Conservation (phyloP, 176 grass and related monocot genomes). For the Musa troglodytarum region DNA sequence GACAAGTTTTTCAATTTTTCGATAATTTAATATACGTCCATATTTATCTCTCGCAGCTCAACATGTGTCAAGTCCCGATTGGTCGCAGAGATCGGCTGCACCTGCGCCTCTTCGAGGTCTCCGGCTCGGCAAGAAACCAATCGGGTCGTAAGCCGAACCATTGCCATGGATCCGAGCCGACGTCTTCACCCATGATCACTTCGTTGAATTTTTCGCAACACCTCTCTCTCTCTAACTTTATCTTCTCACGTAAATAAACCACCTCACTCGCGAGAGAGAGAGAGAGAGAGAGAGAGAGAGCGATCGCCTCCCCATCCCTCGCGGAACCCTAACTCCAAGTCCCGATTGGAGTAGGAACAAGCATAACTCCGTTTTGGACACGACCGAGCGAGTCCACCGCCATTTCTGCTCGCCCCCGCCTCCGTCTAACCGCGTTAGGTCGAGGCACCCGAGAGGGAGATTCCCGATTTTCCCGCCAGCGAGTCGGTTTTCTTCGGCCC, state of each 20-base stretch:
- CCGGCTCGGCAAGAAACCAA: neutral
- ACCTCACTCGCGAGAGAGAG: neutral
- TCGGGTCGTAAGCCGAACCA: neutral
- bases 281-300: neutral
- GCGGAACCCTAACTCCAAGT: neutral
- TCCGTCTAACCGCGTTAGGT: neutral
- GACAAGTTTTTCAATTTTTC: too few species aligned
- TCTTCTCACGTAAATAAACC: neutral
- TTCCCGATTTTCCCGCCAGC: neutral
- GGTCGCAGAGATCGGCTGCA: neutral
- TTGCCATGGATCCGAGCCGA: neutral
- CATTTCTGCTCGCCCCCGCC: constrained; percentile 1
- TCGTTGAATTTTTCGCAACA: constrained; percentile 3
- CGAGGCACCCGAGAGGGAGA: neutral
- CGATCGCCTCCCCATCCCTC: neutral
- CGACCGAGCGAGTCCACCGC: neutral
- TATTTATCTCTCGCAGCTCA: too few species aligned
- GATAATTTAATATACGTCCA: too few species aligned
- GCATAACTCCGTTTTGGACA: neutral
- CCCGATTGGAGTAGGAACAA: neutral
- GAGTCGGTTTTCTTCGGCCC: too few species aligned
- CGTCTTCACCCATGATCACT: neutral
- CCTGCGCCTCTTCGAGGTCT: neutral
- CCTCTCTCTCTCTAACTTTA: neutral
- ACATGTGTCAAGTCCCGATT: too few species aligned